A percentile compares a stretch with the other conserved stretches of the same genome.
phyloP scores from a whole-genome alignment of 2,329 filamentous ascomycete species.

The Aspergillus versicolor region DNA sequence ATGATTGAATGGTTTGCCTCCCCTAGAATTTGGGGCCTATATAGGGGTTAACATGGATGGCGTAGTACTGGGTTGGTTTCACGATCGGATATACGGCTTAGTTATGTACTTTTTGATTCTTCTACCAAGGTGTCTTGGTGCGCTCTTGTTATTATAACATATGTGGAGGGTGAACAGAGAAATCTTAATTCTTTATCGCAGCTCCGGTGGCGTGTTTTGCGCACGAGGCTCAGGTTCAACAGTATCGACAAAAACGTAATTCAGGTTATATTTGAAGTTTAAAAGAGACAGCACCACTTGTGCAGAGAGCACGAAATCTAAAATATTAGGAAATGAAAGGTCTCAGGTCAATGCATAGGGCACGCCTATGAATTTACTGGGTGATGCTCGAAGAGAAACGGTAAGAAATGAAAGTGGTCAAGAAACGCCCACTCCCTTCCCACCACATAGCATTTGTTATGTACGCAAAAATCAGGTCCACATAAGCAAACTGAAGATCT shows the following conservation, averaged over 20 bases:
- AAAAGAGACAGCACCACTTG: neutral
- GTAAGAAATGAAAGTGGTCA: neutral
- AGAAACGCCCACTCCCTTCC: neutral
- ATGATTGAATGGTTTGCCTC: neutral
- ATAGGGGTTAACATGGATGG: neutral
- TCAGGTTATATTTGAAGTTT: neutral
- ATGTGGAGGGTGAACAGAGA: neutral
- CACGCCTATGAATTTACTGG: neutral
- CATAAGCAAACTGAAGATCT: neutral
- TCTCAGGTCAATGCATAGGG: neutral
- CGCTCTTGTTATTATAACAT: neutral
- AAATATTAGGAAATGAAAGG: neutral
- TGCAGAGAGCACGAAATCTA: neutral
- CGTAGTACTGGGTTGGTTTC: neutral
- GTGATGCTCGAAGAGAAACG: neutral
- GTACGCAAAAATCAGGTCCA: slow-evolving; percentile 23
- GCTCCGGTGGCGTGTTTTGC: neutral
- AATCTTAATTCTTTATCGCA: neutral
- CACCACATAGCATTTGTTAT: slow-evolving; percentile 15
- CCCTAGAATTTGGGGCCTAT: neutral
- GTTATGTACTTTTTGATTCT: neutral
- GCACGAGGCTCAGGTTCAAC: neutral
- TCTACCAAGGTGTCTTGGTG: neutral
- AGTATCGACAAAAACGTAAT: neutral
- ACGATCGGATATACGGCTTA: neutral